Evolutionary conservation across 176 grass and related monocot species (phyloP), one percentile per base, ranked within the genome.

Genomic region (Cenchrus americanus): DNA sequence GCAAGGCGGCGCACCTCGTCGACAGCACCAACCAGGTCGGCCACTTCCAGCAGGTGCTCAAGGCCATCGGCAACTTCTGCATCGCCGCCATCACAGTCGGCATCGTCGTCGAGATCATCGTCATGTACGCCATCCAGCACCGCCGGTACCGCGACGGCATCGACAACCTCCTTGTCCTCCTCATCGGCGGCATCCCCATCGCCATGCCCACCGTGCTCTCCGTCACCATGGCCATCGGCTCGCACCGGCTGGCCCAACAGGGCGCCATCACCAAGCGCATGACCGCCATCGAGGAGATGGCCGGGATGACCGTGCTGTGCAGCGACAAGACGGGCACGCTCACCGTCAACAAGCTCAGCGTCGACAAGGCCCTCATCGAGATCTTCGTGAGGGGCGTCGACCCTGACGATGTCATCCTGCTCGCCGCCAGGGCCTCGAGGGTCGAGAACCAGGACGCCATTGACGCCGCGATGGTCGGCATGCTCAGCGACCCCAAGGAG

Each of bases 371-470:
- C 54, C 88, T 99, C 23, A 73, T 99, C 57, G 96, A 96, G 91
- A 85, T 89, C 14, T 99, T 99, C 21, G 15, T 42, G 1, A 85
- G 23, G 21, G 96, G 86, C 1, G 70, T 94, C 9, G 54, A 65
- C 54, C 65, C 78, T 55, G 62, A 77, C 0, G 64, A 87, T 0
- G 93, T 99, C 2, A 5, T 99, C 44, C 48, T 91, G 9, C 72
- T 90, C 21, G 93, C 96, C 2, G 93, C 96, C 23, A 92, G 86
- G 87, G 93, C 96, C 0, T 96, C 96, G 0, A 85, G 96, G 66
- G 73, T 90, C 4, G 96, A 99, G 89, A 99, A 99, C 84, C 96
- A 99, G 86, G 96, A 96, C 59, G 96, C 96, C n/a, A 99, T 99
- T 57, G 97, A 99, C 44, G 83, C 89, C 22, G 93, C 93, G 30